Conservation (phyloP, 2,329 filamentous ascomycete species). For the Aspergillus pseudonomiae region DNA sequence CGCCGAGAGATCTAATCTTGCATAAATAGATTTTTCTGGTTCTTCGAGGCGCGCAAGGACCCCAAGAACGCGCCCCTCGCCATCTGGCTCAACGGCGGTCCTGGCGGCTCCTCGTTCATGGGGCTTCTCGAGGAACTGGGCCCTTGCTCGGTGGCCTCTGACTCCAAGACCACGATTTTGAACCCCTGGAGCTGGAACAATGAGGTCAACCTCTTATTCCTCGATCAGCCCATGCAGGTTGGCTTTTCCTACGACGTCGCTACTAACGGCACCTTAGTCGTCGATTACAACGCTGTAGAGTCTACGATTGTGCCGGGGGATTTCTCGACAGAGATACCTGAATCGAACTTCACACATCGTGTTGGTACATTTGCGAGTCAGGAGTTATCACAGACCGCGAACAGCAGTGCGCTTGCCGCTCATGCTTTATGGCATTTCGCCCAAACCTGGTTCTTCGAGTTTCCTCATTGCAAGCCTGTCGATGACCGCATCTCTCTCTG, state of each 20-base stretch:
- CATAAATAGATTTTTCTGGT: slow-evolving; percentile 60
- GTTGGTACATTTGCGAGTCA: slow-evolving; percentile 56
- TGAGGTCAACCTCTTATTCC: slow-evolving; percentile 68
- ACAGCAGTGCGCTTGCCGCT: slow-evolving; percentile 56
- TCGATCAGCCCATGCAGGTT: slow-evolving; percentile 66
- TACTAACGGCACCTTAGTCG: slow-evolving; percentile 41
- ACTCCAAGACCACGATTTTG: slow-evolving; percentile 53
- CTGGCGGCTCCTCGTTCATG: slow-evolving; percentile 61
- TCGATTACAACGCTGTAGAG: slow-evolving; percentile 28
- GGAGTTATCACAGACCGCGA: slow-evolving; percentile 48
- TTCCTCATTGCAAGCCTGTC: slow-evolving; percentile 63
- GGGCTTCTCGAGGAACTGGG: slow-evolving; percentile 56
- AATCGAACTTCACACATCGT: slow-evolving; percentile 57
- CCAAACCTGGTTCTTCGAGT: slow-evolving; percentile 65
- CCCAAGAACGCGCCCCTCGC: slow-evolving; percentile 59
- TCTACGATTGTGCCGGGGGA: slow-evolving; percentile 27
- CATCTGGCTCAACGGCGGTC: slow-evolving; percentile 67
- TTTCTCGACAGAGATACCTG: slow-evolving; percentile 28
- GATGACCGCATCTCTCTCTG: slow-evolving; percentile 54
- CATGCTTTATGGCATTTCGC: slow-evolving; percentile 62
- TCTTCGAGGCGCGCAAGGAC: slow-evolving; percentile 60
- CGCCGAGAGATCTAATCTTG: background rate
- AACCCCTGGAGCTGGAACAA: slow-evolving; percentile 68
- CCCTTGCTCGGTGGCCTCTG: slow-evolving; percentile 57
- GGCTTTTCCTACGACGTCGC: slow-evolving; percentile 59